A percentile compares a stretch with the other conserved stretches of the same genome.
These are phyloP conservation scores for Globisporangium barbulae DNA, from an alignment of 352 stramenopile species.

Conservation along the genomic window DNA sequence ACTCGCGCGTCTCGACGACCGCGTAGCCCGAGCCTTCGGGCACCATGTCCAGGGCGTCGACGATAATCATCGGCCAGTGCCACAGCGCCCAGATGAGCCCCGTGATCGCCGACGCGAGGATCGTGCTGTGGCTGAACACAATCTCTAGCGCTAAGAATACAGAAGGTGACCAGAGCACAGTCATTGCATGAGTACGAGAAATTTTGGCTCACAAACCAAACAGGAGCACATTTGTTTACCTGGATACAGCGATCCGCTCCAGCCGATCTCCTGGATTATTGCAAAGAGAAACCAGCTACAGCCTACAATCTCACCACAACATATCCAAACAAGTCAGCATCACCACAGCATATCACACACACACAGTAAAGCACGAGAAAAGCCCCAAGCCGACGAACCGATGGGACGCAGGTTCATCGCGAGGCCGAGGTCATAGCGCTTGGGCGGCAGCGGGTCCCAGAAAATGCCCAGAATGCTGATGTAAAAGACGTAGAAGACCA, in stretches of 20 bases:
- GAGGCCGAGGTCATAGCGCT: slow-evolving; percentile 77
- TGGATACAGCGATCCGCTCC: slow-evolving; percentile 86
- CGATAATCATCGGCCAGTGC: slow-evolving; percentile 89
- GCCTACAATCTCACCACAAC: slow-evolving; percentile 28
- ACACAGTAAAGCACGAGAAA: not conserved
- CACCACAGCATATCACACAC: not conserved
- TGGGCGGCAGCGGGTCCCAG: slow-evolving; percentile 80
- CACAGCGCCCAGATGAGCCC: slow-evolving; percentile 82
- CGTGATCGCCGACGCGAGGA: slow-evolving; percentile 82
- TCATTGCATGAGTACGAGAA: slow-evolving; percentile 1
- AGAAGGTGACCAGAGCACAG: not conserved
- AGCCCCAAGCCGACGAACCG: slow-evolving; percentile 27
- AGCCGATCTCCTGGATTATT: slow-evolving; percentile 82
- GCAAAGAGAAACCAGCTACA: slow-evolving; percentile 85
- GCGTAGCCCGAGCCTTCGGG: slow-evolving; percentile 72
- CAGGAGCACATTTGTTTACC: slow-evolving; percentile 25
- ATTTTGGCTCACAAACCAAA: not conserved
- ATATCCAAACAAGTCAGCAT: not conserved
- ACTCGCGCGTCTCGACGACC: slow-evolving; percentile 73
- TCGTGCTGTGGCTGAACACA: slow-evolving; percentile 84
- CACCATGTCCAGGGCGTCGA: slow-evolving; percentile 72
- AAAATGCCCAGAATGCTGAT: slow-evolving; percentile 77
- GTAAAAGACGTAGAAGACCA: slow-evolving; percentile 90
- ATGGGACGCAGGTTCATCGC: slow-evolving; percentile 62
- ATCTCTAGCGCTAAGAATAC: slow-evolving; percentile 69